Percentiles rank a stretch among this genome's conserved stretches.
These are phyloP conservation scores for Rhinocladiella mackenziei DNA, from an alignment of 2,329 filamentous ascomycete species.

Conservation along the genomic window DNA sequence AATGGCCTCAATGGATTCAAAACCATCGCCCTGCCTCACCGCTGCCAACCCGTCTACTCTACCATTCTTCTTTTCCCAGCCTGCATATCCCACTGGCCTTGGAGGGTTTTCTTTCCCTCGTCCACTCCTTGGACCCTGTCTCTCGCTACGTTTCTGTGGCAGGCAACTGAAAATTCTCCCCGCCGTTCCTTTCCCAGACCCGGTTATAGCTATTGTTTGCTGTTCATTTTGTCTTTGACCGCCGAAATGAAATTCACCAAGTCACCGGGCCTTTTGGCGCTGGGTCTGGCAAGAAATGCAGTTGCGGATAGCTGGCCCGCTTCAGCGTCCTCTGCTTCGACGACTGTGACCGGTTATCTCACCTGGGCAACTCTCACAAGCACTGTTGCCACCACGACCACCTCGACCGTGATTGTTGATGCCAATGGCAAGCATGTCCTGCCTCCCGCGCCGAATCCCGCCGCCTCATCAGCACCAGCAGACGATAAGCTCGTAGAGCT, in stretches of 20 bases:
- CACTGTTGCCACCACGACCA: slow-evolving; percentile 1
- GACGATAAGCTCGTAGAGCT: too few species aligned
- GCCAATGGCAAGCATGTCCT: neutral
- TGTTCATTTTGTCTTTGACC: neutral
- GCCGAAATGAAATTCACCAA: slow-evolving; percentile 11
- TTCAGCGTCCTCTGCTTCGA: slow-evolving; percentile 5
- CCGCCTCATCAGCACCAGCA: too few species aligned
- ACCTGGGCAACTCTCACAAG: slow-evolving; percentile 12
- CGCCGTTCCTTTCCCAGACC: slow-evolving; percentile 6
- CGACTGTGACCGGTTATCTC: too few species aligned
- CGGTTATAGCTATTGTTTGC: neutral
- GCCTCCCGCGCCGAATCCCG: too few species aligned
- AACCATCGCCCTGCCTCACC: neutral
- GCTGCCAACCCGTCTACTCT: neutral
- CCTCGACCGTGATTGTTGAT: too few species aligned
- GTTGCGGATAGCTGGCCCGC: slow-evolving; percentile 1
- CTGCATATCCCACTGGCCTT: neutral
- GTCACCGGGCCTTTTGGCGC: slow-evolving; percentile 3
- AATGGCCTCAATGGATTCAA: neutral
- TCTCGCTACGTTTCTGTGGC: slow-evolving; percentile 12
- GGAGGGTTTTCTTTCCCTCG: slow-evolving; percentile 3
- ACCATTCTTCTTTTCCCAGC: neutral
- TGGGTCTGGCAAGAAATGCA: slow-evolving; percentile 7
- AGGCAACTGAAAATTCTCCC: slow-evolving; percentile 12
- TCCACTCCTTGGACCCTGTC: slow-evolving; percentile 7